phyloP scores from a whole-genome alignment of 352 stramenopile species.

The Paralagenidium karlingii region DNA sequence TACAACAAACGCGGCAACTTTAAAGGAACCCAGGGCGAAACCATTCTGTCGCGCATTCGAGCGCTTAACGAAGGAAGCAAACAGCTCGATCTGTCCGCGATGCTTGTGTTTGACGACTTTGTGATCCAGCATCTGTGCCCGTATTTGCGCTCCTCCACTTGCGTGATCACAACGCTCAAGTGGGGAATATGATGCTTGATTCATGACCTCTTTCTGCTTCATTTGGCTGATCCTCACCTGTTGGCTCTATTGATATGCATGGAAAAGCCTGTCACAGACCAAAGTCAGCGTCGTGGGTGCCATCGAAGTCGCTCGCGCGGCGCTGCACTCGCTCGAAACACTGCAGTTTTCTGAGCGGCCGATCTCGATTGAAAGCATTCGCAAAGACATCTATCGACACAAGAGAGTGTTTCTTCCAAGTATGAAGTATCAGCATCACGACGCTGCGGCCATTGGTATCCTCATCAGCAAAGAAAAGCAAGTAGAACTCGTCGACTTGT shows the following conservation, averaged over 20 bases:
- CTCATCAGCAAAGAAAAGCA: constrained; percentile 40
- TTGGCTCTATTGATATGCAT: no score
- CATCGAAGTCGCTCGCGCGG: constrained; percentile 18
- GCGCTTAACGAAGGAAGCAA: constrained; percentile 18
- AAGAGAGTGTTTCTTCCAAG: constrained; percentile 12
- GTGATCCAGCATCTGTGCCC: constrained; percentile 30
- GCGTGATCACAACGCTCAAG: constrained; percentile 30
- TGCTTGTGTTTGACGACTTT: constrained; percentile 48
- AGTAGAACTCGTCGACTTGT: constrained; percentile 33
- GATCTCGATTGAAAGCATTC: constrained; percentile 19
- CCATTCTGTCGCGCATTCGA: constrained; percentile 36
- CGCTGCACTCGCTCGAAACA: constrained; percentile 21
- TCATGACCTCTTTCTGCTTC: no score
- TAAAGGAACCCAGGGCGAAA: constrained; percentile 34
- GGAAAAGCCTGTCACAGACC: constrained; percentile 24
- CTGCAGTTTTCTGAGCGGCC: constrained; percentile 33
- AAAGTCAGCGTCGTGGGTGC: constrained; percentile 35
- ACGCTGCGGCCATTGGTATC: constrained; percentile 33
- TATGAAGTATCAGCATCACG: constrained; percentile 37
- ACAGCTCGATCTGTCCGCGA: constrained; percentile 33
- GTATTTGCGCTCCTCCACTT: constrained; percentile 38
- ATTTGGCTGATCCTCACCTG: no score
- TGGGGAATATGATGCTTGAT: constrained; percentile 1
- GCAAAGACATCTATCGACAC: constrained; percentile 12
- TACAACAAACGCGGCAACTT: constrained; percentile 57